Evolutionary conservation across 1,284 basidiomycete species (phyloP).

Genomic region (Puccinia novopanici): DNA sequence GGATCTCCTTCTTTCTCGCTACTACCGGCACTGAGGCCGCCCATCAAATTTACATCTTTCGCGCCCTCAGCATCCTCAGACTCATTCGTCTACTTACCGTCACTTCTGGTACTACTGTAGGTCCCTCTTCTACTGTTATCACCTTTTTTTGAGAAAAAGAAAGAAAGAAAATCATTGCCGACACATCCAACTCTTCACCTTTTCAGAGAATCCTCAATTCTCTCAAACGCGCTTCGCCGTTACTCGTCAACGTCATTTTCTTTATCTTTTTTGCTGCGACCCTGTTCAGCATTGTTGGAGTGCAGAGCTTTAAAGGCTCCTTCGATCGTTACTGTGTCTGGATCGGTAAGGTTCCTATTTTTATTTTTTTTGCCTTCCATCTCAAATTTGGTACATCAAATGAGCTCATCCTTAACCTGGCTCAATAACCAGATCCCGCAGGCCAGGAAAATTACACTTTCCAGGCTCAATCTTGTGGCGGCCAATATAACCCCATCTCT

Average conservation of each 20-base stretch:
- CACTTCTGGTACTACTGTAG: constrained; percentile 80
- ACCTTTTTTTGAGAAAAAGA: background rate
- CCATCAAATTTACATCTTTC: constrained; percentile 66
- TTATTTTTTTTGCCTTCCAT: background rate
- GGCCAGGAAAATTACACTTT: constrained; percentile 59
- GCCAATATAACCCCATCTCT: constrained; percentile 60
- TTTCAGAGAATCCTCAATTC: constrained; percentile 84
- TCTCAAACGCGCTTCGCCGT: constrained; percentile 82
- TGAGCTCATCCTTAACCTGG: constrained; percentile 52
- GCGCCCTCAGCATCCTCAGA: constrained; percentile 83
- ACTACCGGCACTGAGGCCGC: constrained; percentile 70
- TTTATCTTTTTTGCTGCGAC: constrained; percentile 88
- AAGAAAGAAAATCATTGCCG: no score
- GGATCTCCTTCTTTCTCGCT: constrained; percentile 73
- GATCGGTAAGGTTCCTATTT: constrained; percentile 56
- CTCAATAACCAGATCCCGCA: constrained; percentile 58
- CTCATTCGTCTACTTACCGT: constrained; percentile 80
- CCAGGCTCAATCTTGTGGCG: constrained; percentile 71
- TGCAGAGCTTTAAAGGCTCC: constrained; percentile 85
- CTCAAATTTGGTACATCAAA: no score
- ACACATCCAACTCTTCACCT: background rate
- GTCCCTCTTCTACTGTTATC: background rate
- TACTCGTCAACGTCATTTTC: constrained; percentile 83
- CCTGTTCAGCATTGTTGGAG: constrained; percentile 80
- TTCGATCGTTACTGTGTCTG: constrained; percentile 66